Evolutionary conservation across 345 rosid genomes (phyloP).

Genomic region (Salix viminalis): DNA sequence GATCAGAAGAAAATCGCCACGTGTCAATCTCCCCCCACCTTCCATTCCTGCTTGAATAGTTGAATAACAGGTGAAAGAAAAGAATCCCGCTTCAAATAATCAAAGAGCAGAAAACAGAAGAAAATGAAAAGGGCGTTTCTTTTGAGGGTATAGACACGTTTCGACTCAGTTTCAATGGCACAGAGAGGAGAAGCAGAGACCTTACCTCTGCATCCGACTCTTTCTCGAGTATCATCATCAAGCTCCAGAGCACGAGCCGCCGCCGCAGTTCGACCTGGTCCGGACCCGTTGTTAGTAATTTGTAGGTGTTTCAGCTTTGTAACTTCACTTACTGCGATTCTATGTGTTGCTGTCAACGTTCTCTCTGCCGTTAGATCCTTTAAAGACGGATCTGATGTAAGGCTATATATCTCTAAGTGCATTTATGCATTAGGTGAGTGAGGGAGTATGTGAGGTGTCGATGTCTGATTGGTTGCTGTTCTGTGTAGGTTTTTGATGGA

Average conservation of each 20-base stretch:
- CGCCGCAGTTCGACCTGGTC: constrained; percentile 6
- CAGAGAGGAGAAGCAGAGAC: background rate
- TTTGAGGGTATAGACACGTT: background rate
- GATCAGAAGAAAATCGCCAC: background rate
- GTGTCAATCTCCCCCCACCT: background rate
- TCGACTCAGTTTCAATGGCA: constrained; percentile 7
- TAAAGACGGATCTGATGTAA: constrained; percentile 70
- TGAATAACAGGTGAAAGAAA: constrained; percentile 3
- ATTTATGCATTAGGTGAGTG: background rate
- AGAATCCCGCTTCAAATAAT: background rate
- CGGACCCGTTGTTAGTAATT: constrained; percentile 64
- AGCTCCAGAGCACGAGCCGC: constrained; percentile 14
- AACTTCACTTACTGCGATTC: constrained; percentile 59
- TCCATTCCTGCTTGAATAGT: background rate
- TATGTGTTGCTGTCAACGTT: constrained; percentile 77
- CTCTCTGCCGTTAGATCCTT: constrained; percentile 82
- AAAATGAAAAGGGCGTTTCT: background rate
- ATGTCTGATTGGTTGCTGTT: background rate
- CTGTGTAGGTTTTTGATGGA: constrained; percentile 70
- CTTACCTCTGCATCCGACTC: background rate
- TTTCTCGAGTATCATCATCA: background rate
- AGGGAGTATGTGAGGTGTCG: background rate
- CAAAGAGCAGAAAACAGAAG: background rate
- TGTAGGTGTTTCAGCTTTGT: constrained; percentile 76
- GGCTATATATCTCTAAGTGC: background rate